phyloP scores from a whole-genome alignment of 2,329 filamentous ascomycete species.

The Stagonosporopsis cucurbitacearum region DNA sequence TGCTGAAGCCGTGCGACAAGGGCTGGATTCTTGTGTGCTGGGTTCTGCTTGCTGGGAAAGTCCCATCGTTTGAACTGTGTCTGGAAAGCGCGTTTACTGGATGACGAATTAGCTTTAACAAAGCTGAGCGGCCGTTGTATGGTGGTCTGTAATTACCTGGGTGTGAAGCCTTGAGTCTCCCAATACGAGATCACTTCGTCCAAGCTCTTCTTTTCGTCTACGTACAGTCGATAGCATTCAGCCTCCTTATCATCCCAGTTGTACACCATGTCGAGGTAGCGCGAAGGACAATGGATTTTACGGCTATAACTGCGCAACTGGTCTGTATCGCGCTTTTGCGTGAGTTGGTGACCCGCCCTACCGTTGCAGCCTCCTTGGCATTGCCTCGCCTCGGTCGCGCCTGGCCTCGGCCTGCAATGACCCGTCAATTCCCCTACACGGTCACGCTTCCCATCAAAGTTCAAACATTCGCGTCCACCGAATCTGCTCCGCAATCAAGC shows the following conservation, averaged over 20 bases:
- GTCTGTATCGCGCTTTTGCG: slow-evolving; percentile 21
- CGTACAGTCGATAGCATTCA: slow-evolving; percentile 74
- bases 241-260: slow-evolving; percentile 72
- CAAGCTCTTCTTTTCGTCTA: slow-evolving; percentile 74
- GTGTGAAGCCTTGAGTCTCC: slow-evolving; percentile 69
- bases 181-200: slow-evolving; percentile 76
- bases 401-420: slow-evolving; percentile 22
- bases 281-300: neutral
- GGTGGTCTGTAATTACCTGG: slow-evolving; percentile 62
- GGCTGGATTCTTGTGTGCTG: slow-evolving; percentile 71
- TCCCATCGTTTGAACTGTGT: slow-evolving; percentile 79
- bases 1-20: slow-evolving; percentile 74
- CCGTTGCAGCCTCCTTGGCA: slow-evolving; percentile 18
- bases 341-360: slow-evolving; percentile 26
- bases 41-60: slow-evolving; percentile 77
- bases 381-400: neutral
- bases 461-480: slow-evolving; percentile 22
- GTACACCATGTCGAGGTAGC: slow-evolving; percentile 51
- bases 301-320: slow-evolving; percentile 27
- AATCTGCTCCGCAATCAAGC: slow-evolving; percentile 22
- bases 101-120: slow-evolving; percentile 7
- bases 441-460: slow-evolving; percentile 17
- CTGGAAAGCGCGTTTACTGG: slow-evolving; percentile 77
- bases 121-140: slow-evolving; percentile 23
- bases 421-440: slow-evolving; percentile 16